These are phyloP conservation scores for Phytophthora macrochlamydospora DNA, from an alignment of 352 stramenopile species.

Conservation along the genomic window DNA sequence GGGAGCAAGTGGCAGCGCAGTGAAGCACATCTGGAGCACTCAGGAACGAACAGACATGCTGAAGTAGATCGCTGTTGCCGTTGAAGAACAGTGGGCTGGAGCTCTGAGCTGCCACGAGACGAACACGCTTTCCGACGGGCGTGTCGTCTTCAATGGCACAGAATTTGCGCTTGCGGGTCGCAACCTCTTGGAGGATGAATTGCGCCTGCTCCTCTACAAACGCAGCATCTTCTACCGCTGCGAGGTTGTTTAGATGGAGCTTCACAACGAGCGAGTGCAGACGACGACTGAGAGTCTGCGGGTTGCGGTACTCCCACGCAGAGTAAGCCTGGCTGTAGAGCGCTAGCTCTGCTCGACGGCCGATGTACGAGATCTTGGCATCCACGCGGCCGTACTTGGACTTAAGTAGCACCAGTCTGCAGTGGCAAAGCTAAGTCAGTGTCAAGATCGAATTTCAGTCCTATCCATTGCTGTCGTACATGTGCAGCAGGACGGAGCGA, in stretches of 20 bases:
- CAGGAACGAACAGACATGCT: constrained; percentile 52
- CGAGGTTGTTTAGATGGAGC: constrained; percentile 62
- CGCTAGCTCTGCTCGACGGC: constrained; percentile 56
- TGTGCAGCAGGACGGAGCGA: constrained; percentile 61
- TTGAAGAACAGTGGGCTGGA: constrained; percentile 48
- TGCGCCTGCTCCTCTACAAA: constrained; percentile 30
- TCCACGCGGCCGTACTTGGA: constrained; percentile 67
- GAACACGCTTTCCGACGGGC: constrained; percentile 19
- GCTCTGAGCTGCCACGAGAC: neutral
- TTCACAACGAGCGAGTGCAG: constrained; percentile 67
- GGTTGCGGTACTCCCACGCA: constrained; percentile 56
- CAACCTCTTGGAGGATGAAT: neutral
- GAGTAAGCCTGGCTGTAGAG: constrained; percentile 62
- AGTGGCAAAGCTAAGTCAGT: neutral
- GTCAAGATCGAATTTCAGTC: neutral
- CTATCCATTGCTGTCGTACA: constrained; percentile 28
- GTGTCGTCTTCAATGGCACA: constrained; percentile 6
- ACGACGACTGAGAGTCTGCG: constrained; percentile 57
- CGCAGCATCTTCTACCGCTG: constrained; percentile 38
- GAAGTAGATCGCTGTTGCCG: constrained; percentile 50
- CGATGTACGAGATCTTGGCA: constrained; percentile 66
- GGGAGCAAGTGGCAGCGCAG: constrained; percentile 40
- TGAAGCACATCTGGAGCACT: constrained; percentile 35
- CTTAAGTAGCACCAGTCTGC: constrained; percentile 61
- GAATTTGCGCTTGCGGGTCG: constrained; percentile 30